These are phyloP conservation scores for Tolypocladium amazonense DNA, from an alignment of 2,329 filamentous ascomycete genomes.

Conservation along the genomic window DNA sequence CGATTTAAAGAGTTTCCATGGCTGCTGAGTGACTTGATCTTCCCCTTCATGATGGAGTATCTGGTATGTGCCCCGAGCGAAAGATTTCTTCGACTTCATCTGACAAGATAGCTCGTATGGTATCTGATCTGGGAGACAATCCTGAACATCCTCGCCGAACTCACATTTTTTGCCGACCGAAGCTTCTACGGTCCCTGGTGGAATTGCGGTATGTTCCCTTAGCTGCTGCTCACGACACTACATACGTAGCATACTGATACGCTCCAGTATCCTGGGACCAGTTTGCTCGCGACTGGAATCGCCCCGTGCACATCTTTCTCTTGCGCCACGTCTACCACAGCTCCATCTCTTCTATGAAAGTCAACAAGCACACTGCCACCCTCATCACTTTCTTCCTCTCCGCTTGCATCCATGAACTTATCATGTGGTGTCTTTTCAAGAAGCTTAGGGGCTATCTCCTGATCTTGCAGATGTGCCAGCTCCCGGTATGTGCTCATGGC, in stretches of 20 bases:
- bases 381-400: slow-evolving; percentile 66
- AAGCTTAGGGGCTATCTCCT: slow-evolving; percentile 67
- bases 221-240: background rate
- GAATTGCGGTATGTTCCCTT: slow-evolving; percentile 36
- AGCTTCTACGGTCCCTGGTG: slow-evolving; percentile 60
- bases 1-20: slow-evolving; percentile 61
- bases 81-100: background rate
- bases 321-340: slow-evolving; percentile 71
- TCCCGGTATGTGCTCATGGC: slow-evolving; percentile 38
- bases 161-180: slow-evolving; percentile 68
- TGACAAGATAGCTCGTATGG: slow-evolving; percentile 46
- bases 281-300: slow-evolving; percentile 72
- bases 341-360: slow-evolving; percentile 61
- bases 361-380: slow-evolving; percentile 61
- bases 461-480: slow-evolving; percentile 61
- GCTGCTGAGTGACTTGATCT: slow-evolving; percentile 64
- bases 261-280: slow-evolving; percentile 54
- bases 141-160: slow-evolving; percentile 65
- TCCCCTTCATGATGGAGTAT: slow-evolving; percentile 72
- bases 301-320: slow-evolving; percentile 66
- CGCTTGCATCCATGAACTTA: slow-evolving; percentile 61
- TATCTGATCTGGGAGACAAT: slow-evolving; percentile 74
- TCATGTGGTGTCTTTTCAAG: slow-evolving; percentile 74
- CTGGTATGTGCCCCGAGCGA: slow-evolving; percentile 26
- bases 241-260: background rate